phyloP scores from a whole-genome alignment of 345 rosid species.

The Turnera subulata region DNA sequence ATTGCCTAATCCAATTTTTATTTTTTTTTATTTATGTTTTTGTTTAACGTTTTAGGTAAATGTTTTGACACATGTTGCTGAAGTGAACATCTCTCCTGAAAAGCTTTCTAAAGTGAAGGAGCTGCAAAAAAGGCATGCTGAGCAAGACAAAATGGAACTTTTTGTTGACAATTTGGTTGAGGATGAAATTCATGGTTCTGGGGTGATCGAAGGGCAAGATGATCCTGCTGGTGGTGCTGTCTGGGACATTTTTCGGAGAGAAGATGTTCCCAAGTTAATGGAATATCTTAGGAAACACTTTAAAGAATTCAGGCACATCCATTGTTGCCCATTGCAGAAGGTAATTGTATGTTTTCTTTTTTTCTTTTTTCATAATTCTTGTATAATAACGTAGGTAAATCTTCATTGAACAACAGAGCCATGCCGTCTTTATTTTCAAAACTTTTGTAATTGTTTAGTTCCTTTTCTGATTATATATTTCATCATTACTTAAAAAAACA shows the following conservation, averaged over 20 bases:
- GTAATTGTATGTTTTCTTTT: constrained; percentile 23
- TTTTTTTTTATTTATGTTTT: too few species aligned
- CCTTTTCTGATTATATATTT: too few species aligned
- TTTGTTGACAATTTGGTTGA: too few species aligned
- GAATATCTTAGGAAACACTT: constrained; percentile 56
- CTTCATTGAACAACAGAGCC: too few species aligned
- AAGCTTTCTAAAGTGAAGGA: constrained; percentile 14
- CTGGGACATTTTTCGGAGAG: constrained; percentile 71
- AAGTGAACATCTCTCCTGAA: constrained; percentile 20
- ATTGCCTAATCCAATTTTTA: too few species aligned
- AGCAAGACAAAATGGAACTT: constrained; percentile 52
- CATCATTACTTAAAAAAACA: too few species aligned
- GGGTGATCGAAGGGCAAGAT: not conserved
- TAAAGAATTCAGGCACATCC: constrained; percentile 66
- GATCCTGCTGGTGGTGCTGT: constrained; percentile 39
- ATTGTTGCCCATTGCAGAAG: constrained; percentile 50
- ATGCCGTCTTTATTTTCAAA: too few species aligned
- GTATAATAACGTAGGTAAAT: too few species aligned
- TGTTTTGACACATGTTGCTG: constrained; percentile 52
- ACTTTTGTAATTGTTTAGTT: too few species aligned
- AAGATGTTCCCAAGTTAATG: constrained; percentile 65
- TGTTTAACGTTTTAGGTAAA: constrained; percentile 40
- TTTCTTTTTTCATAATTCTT: too few species aligned
- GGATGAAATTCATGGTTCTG: too few species aligned
- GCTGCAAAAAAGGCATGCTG: constrained; percentile 36